A percentile compares a stretch with the other conserved stretches of the same genome.
Evolutionary conservation across 116 monocot species (phyloP).

Genomic region (Iris pallida): DNA sequence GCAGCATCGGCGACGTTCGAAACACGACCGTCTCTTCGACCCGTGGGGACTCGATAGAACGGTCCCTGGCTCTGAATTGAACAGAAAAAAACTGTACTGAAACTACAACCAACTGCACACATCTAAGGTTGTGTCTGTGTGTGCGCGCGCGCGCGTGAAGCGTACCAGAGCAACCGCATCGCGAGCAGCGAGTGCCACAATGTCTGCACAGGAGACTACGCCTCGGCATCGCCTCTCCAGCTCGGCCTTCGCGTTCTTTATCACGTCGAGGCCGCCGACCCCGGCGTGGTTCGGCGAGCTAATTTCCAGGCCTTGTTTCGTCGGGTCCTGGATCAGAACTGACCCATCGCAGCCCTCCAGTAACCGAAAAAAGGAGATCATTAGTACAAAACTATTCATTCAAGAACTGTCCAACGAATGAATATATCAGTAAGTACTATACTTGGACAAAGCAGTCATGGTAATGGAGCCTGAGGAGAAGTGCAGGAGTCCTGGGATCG

Average conservation of each 20-base stretch:
- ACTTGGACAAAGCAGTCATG: constrained; percentile 49
- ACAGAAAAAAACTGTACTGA: background rate
- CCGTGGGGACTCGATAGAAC: constrained; percentile 14
- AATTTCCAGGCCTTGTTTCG: constrained; percentile 56
- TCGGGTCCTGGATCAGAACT: constrained; percentile 48
- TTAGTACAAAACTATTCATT: background rate
- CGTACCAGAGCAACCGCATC: constrained; percentile 70
- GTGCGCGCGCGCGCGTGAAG: no score
- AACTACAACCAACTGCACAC: no score
- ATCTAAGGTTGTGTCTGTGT: no score
- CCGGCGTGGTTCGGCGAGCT: constrained; percentile 63
- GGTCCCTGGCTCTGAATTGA: constrained; percentile 15
- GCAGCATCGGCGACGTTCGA: constrained; percentile 3
- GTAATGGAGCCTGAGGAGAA: constrained; percentile 40
- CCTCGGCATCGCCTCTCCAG: constrained; percentile 55
- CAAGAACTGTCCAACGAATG: no score
- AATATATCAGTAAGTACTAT: no score
- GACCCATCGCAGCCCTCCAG: constrained; percentile 23
- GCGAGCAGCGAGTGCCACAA: constrained; percentile 69
- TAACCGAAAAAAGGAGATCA: background rate
- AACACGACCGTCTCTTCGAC: constrained; percentile 12
- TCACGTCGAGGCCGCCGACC: constrained; percentile 54
- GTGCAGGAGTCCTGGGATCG: constrained; percentile 28
- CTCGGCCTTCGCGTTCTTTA: constrained; percentile 59
- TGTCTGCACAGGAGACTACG: constrained; percentile 75